These are phyloP conservation scores for Trichosanthes truncata DNA, from an alignment of 306 rosid species.

Conservation along the genomic window DNA sequence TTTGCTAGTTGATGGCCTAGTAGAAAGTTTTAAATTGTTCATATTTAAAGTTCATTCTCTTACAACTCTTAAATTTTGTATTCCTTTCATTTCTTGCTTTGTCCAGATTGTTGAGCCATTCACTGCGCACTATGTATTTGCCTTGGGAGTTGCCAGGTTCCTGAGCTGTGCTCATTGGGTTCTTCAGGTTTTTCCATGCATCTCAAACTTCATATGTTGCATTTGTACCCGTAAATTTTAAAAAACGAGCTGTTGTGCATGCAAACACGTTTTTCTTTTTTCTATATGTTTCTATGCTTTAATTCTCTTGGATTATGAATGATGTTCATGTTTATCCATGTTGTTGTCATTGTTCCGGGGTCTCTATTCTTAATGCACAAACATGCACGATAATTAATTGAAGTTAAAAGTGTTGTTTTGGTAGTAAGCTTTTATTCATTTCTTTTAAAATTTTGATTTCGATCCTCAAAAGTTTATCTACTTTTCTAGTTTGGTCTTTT, in stretches of 20 bases:
- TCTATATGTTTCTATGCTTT: background rate
- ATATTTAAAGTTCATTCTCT: background rate
- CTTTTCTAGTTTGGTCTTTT: background rate
- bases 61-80: background rate
- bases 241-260: background rate
- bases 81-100: background rate
- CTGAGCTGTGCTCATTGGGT: slow-evolving; percentile 82
- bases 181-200: slow-evolving; percentile 45
- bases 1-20: background rate
- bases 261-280: background rate
- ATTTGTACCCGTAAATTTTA: background rate
- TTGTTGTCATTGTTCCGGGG: background rate
- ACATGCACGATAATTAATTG: background rate
- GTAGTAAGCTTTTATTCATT: background rate
- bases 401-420: background rate
- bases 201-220: background rate
- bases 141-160: slow-evolving; percentile 72
- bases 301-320: background rate
- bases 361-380: background rate
- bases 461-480: background rate
- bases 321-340: background rate
- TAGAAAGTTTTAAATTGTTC: background rate
- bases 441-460: background rate
- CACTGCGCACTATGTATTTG: slow-evolving; percentile 72
- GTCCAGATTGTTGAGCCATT: slow-evolving; percentile 68